These are phyloP conservation scores for Kodamaea kakaduensis DNA, from an alignment of 805 yeast species.

Conservation along the genomic window DNA sequence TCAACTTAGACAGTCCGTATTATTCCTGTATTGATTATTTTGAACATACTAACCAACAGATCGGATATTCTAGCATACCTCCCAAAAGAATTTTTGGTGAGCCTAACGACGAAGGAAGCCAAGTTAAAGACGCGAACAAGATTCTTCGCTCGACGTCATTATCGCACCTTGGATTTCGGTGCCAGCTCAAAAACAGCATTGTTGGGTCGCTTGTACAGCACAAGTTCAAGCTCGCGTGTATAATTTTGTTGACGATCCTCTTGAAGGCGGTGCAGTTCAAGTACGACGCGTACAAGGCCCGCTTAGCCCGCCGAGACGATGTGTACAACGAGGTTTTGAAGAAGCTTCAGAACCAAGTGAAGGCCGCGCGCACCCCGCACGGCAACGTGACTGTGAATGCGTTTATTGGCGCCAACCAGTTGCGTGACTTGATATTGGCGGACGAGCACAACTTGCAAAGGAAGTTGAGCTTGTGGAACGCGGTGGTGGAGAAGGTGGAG, in stretches of 20 bases:
- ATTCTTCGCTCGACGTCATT: constrained; percentile 72
- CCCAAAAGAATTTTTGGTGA: constrained; percentile 16
- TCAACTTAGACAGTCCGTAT: no score
- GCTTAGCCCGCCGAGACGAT: constrained; percentile 41
- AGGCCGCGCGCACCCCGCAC: constrained; percentile 12
- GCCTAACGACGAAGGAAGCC: constrained; percentile 36
- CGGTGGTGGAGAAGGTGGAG: constrained; percentile 55
- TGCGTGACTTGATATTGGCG: constrained; percentile 59
- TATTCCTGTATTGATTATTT: background rate
- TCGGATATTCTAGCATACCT: constrained; percentile 15
- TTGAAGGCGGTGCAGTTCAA: constrained; percentile 29
- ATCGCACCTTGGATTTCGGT: constrained; percentile 54
- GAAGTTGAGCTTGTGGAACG: constrained; percentile 51
- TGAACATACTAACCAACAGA: constrained; percentile 12
- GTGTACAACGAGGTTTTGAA: constrained; percentile 46
- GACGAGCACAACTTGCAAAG: constrained; percentile 34
- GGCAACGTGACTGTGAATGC: constrained; percentile 33
- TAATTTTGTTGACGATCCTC: constrained; percentile 15
- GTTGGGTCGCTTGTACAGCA: constrained; percentile 32
- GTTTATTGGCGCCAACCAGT: constrained; percentile 65
- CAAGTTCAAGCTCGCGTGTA: constrained; percentile 17
- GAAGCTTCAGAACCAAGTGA: constrained; percentile 47
- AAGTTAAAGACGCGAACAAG: constrained; percentile 42
- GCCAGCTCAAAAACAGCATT: constrained; percentile 53
- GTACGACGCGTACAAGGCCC: constrained; percentile 32